A percentile compares a stretch with the other conserved stretches of the same genome.
Evolutionary conservation across 1,284 basidiomycete genomes (phyloP).

Genomic region (Pterulicium gracile): DNA sequence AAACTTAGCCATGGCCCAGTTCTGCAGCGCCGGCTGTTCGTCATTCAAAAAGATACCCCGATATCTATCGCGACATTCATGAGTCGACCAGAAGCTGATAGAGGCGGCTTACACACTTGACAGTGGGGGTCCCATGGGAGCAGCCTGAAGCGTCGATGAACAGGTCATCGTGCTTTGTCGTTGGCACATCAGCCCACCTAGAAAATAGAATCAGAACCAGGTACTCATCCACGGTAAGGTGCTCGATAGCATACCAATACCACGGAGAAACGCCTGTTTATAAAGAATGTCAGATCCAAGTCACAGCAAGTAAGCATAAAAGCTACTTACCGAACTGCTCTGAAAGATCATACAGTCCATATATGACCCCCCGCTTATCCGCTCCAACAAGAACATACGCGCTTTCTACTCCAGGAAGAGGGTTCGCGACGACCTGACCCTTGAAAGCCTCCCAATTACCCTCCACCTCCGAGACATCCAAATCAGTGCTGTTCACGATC

Average conservation of each 20-base stretch:
- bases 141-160: slow-evolving; percentile 42
- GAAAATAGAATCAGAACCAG: slow-evolving; percentile 7
- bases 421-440: slow-evolving; percentile 39
- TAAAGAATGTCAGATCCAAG: background rate
- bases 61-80: slow-evolving; percentile 29
- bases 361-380: slow-evolving; percentile 60
- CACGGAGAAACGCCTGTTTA: slow-evolving; percentile 47
- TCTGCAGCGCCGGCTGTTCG: slow-evolving; percentile 50
- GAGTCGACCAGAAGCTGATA: slow-evolving; percentile 27
- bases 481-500: slow-evolving; percentile 38
- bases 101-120: slow-evolving; percentile 64
- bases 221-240: slow-evolving; percentile 5
- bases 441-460: slow-evolving; percentile 60
- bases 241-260: slow-evolving; percentile 36
- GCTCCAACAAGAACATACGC: slow-evolving; percentile 59
- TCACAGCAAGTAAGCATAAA: background rate
- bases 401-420: slow-evolving; percentile 42
- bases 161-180: slow-evolving; percentile 35
- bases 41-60: slow-evolving; percentile 42
- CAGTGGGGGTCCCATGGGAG: slow-evolving; percentile 54
- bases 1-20: slow-evolving; percentile 56
- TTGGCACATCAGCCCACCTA: slow-evolving; percentile 64
- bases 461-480: slow-evolving; percentile 45
- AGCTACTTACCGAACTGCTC: slow-evolving; percentile 51
- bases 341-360: slow-evolving; percentile 57